Percentiles rank a stretch among this genome's conserved stretches.
Conservation (phyloP, 2,329 filamentous ascomycete species). For the Lachnellula willkommii region DNA sequence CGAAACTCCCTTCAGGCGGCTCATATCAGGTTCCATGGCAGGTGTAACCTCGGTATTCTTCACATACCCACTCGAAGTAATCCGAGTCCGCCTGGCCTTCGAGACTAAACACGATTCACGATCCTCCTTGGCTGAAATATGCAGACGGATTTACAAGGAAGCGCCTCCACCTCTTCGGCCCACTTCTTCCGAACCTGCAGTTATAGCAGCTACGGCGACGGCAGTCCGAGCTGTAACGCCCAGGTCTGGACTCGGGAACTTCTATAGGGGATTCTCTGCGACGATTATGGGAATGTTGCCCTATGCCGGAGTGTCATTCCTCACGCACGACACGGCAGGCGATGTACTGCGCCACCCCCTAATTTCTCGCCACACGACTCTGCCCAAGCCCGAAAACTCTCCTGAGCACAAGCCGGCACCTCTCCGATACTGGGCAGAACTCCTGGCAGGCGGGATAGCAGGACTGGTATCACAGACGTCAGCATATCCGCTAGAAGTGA, state of each 20-base stretch:
- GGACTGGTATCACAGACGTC: conserved; percentile 86
- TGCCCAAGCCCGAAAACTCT: conserved; percentile 54
- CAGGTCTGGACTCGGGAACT: conserved; percentile 71
- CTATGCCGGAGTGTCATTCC: conserved; percentile 91
- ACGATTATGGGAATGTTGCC: conserved; percentile 93
- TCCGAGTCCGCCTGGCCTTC: conserved; percentile 87
- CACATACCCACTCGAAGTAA: conserved; percentile 91
- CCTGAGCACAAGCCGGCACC: conserved; percentile 60
- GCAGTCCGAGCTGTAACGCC: conserved; percentile 51
- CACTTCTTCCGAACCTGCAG: conserved; percentile 37
- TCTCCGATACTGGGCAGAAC: conserved; percentile 79
- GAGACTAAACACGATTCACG: conserved; percentile 75
- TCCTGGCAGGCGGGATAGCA: conserved; percentile 76
- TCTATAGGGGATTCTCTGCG: conserved; percentile 89
- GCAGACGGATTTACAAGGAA: conserved; percentile 82
- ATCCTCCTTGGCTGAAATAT: conserved; percentile 69
- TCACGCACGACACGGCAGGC: conserved; percentile 86
- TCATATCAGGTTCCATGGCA: conserved; percentile 67
- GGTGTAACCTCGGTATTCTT: conserved; percentile 91
- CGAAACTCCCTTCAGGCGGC: conserved; percentile 74
- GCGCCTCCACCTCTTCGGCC: conserved; percentile 40
- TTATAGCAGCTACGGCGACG: conserved; percentile 36
- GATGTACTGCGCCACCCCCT: conserved; percentile 70
- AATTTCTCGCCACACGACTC: conserved; percentile 68
- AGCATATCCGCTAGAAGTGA: conserved; percentile 90